Conservation (phyloP, 306 rosid species). For the Echinosophora koreensis region DNA sequence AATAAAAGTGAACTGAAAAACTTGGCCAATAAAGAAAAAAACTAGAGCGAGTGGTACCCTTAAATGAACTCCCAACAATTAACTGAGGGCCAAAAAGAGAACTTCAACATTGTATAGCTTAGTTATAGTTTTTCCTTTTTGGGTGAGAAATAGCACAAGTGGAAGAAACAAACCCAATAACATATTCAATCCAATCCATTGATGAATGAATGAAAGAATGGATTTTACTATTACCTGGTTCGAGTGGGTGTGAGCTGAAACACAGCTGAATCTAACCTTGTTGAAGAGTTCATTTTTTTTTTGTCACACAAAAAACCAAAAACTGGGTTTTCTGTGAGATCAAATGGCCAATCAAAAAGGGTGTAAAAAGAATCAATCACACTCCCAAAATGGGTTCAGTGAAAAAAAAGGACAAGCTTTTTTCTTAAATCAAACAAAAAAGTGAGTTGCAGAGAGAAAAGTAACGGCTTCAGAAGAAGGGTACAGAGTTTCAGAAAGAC, state of each 20-base stretch:
- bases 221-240: slow-evolving; percentile 64
- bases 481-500: slow-evolving; percentile 48
- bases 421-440: slow-evolving; percentile 31
- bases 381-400: slow-evolving; percentile 38
- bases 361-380: slow-evolving; percentile 22
- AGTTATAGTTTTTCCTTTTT: background rate
- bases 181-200: slow-evolving; percentile 29
- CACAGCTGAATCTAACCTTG: slow-evolving; percentile 79
- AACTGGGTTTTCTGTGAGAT: slow-evolving; percentile 39
- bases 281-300: slow-evolving; percentile 76
- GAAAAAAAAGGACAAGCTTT: slow-evolving; percentile 41
- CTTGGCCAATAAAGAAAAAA: slow-evolving; percentile 34
- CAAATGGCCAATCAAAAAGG: slow-evolving; percentile 48
- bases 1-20: slow-evolving; percentile 5
- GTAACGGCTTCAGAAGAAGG: slow-evolving; percentile 47
- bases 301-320: slow-evolving; percentile 33
- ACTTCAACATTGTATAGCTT: background rate
- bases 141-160: slow-evolving; percentile 19
- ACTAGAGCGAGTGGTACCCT: slow-evolving; percentile 8
- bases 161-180: slow-evolving; percentile 36
- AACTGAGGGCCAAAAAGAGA: slow-evolving; percentile 14
- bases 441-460: slow-evolving; percentile 41
- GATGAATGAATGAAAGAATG: background rate
- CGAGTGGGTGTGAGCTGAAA: slow-evolving; percentile 98
- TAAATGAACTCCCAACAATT: slow-evolving; percentile 29